Evolutionary conservation across 2,329 filamentous ascomycete species (phyloP), one percentile per base, ranked within the genome.

Genomic region (Aspergillus oerlinghausenensis): DNA sequence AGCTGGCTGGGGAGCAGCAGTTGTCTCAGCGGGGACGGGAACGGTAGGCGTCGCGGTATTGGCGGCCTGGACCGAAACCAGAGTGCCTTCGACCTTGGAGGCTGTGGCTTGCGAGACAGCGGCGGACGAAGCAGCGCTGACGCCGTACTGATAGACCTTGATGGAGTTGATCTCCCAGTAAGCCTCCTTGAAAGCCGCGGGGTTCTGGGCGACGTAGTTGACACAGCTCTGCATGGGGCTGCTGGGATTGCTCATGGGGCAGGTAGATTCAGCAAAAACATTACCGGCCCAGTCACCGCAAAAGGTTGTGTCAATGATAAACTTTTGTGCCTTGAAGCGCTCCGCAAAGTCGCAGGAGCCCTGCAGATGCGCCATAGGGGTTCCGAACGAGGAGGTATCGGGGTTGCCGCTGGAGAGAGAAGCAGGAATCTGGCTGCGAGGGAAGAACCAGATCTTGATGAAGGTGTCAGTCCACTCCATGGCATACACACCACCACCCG

Each of bases 161-260:
- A 92, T 77, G 23, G 81, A 86, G 70, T 88, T 88, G 73, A 96
- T 83, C 58, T 86, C 77, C 89, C 90, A 96, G 77, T 88, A 95
- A 1, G 89, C 84, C 42, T 94, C 80, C 51, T 77, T 73, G 71
- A 93, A 96, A 25, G 80, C 86, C 8, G 74, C 68, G 0, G 91
- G 88, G 71, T 93, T 88, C 60, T 80, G 75, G 48, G 80, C 80
- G 26, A 96, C 92, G 70, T 85, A 96, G 32, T 85, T 84, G 40
- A 85, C 72, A 75, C 92, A 96, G 63, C 70, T 73, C 42, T 73
- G 76, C 88, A 94, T 10, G 81, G 87, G 51, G 74, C 64, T 11
- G 82, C 87, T 66, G 82, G 79, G 50, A 79, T 76, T 11, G 77
- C 76, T 74, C 87, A 92, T 80, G 0, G 72, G 69, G 62, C 87